Evolutionary conservation across 1,139 yeast species (phyloP).

Genomic region (Yamadazyma atmosphaerica): DNA sequence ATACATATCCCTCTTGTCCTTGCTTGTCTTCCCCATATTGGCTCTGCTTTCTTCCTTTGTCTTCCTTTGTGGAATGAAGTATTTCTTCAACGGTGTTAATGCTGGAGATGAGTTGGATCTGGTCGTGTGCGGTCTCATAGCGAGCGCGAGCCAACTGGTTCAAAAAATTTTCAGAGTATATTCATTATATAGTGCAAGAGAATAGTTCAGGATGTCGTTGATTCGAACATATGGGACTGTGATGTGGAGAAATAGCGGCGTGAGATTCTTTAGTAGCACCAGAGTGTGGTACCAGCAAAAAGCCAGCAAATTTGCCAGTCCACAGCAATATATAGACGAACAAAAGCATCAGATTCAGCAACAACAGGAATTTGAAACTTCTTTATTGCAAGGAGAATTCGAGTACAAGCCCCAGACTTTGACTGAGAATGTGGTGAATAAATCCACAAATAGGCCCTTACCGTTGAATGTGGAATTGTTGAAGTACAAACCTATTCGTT

Average conservation of each 20-base stretch:
- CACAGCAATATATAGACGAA: slow-evolving; percentile 31
- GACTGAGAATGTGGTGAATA: slow-evolving; percentile 32
- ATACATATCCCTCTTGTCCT: slow-evolving; percentile 91
- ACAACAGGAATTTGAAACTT: slow-evolving; percentile 28
- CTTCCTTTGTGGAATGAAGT: too few species aligned
- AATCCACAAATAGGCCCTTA: slow-evolving; percentile 48
- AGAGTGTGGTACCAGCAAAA: neutral
- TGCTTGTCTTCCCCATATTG: slow-evolving; percentile 89
- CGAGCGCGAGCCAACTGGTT: neutral
- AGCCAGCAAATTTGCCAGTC: slow-evolving; percentile 17
- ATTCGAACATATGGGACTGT: neutral
- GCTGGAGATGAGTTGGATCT: neutral
- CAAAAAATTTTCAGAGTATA: neutral
- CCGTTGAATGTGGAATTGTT: slow-evolving; percentile 85
- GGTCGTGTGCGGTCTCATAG: neutral
- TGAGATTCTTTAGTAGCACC: neutral
- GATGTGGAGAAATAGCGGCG: neutral
- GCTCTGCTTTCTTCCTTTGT: neutral
- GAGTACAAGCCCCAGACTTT: slow-evolving; percentile 44
- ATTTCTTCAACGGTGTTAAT: too few species aligned
- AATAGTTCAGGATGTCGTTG: neutral
- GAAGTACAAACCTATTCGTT: slow-evolving; percentile 77
- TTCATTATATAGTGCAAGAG: neutral
- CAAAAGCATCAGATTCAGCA: slow-evolving; percentile 27
- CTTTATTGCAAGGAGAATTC: slow-evolving; percentile 30